Evolutionary conservation across 352 stramenopile genomes (phyloP).

Genomic region (Globisporangium splendens): DNA sequence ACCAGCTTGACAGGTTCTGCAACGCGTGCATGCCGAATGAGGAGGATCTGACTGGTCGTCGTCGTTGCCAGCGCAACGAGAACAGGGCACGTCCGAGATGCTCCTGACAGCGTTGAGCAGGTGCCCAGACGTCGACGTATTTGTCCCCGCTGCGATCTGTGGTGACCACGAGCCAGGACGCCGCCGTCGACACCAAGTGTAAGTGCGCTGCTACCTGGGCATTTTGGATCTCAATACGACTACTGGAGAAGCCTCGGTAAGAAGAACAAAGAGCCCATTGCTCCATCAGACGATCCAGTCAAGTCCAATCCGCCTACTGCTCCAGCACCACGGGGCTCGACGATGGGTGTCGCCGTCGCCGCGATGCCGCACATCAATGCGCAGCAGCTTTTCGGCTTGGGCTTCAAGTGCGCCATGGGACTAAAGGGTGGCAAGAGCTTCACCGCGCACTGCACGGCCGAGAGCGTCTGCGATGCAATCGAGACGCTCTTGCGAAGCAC

Average conservation of each 20-base stretch:
- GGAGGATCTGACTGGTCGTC: neutral
- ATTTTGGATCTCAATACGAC: too few relatives aligned
- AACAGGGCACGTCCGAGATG: too few relatives aligned
- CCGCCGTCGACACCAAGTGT: conserved; percentile 65
- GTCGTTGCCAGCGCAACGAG: too few relatives aligned
- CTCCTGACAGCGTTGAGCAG: conserved; percentile 17
- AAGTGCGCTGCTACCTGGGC: conserved; percentile 7
- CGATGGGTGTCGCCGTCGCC: neutral
- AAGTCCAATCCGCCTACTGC: too few relatives aligned
- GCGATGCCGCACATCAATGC: conserved; percentile 11
- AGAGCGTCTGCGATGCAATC: conserved; percentile 10
- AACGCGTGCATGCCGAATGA: neutral
- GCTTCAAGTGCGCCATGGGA: neutral
- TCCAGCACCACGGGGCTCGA: conserved; percentile 11
- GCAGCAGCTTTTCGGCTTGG: conserved; percentile 28
- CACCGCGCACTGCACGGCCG: conserved; percentile 3
- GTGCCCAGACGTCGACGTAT: conserved; percentile 62
- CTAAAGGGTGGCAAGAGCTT: conserved; percentile 8
- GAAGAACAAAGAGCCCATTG: too few relatives aligned
- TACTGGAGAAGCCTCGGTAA: too few relatives aligned
- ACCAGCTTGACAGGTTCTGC: conserved; percentile 7
- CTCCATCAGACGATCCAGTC: too few relatives aligned
- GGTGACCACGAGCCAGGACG: conserved; percentile 41
- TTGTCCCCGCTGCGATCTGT: conserved; percentile 12
- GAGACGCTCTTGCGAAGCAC: conserved; percentile 4